Evolutionary conservation across 768 basidiomycete species (phyloP), one percentile per base, ranked within the genome.

Genomic region (Suillus cothurnatus): DNA sequence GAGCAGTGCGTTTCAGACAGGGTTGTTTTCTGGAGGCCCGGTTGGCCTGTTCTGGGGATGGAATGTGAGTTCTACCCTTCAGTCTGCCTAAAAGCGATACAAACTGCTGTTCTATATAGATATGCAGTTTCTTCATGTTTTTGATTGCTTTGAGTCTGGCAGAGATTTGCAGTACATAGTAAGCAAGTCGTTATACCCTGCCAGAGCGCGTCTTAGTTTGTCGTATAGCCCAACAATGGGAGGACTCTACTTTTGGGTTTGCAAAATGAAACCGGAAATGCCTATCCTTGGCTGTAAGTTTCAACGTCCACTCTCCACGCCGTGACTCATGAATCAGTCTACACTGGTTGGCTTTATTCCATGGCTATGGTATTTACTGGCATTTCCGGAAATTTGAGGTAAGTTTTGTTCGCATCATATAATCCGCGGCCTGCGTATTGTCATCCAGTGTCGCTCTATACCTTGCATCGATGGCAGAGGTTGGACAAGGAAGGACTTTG

Each of bases 211-310:
- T 15, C 57, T 67, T 68, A 50, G 23, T 19, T 60, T 32, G 19
- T 65, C 63, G 17, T 0, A 26, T 59, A 84, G 82, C 63, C 85
- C 85, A 0, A 84, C 85, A 3, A 81, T 87, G 79, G 86, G 85
- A 28, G 86, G 85, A 7, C 73, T 87, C 50, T 88, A 87, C 72
- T 88, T 87, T 70, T 87, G 86, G 86, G 85, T 86, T 12, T 86
- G 85, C 75, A 83, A 81, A 69, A 85, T 87, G 84, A 85, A 86
- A 68, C 84, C 85, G 0, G 79, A 85, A 58, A 66, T 76, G 19
- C 86, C 85, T 1, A 74, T 85, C 21, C 77, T 87, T 6, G 86
- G 85, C 28, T 87, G 83, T 84, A 70, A 74, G 82, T 72, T 21
- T 19, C n/a, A 47, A 31, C 23, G 6, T 23, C 61, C 41, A 59